Evolutionary conservation across 495 filamentous ascomycete genomes (phyloP).

Genomic region (Aspergillus leporis): DNA sequence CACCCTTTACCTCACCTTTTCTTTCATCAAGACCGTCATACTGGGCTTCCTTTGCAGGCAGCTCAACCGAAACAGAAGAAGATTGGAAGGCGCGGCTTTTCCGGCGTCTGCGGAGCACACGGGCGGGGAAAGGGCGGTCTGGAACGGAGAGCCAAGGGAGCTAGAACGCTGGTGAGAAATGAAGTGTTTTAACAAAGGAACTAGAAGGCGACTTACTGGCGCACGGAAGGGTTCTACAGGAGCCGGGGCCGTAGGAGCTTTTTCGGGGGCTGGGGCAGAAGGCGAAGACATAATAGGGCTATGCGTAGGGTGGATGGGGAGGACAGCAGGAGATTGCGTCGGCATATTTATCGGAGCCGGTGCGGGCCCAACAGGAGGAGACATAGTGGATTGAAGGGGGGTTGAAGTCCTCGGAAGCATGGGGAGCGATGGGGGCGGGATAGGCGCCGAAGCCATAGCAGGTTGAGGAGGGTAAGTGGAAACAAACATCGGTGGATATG

Average conservation of each 20-base stretch:
- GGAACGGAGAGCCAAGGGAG: constrained; percentile 83
- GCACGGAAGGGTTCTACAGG: constrained; percentile 54
- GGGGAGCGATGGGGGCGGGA: constrained; percentile 36
- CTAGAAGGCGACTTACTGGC: constrained; percentile 54
- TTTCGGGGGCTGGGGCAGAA: constrained; percentile 29
- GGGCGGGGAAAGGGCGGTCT: constrained; percentile 63
- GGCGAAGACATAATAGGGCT: constrained; percentile 35
- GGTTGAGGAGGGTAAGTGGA: constrained; percentile 52
- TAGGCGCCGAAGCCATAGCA: constrained; percentile 40
- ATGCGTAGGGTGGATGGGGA: constrained; percentile 29
- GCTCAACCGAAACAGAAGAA: constrained; percentile 42
- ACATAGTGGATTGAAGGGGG: constrained; percentile 44
- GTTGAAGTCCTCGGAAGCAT: constrained; percentile 44
- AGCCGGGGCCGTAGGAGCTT: constrained; percentile 18
- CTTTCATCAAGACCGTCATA: constrained; percentile 25
- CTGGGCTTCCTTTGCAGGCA: constrained; percentile 46
- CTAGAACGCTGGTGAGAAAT: constrained; percentile 32
- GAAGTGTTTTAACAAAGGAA: not conserved
- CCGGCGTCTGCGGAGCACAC: constrained; percentile 42
- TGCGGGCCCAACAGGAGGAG: constrained; percentile 33
- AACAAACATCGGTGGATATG: constrained; percentile 51
- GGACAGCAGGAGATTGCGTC: constrained; percentile 31
- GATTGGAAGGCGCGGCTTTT: constrained; percentile 38
- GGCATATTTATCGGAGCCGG: constrained; percentile 34
- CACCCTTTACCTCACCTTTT: constrained; percentile 20